Percentiles rank a stretch among this genome's conserved stretches.
Evolutionary conservation across 108 stramenopile genomes (phyloP).

Genomic region (Discostella stelligeroides): DNA sequence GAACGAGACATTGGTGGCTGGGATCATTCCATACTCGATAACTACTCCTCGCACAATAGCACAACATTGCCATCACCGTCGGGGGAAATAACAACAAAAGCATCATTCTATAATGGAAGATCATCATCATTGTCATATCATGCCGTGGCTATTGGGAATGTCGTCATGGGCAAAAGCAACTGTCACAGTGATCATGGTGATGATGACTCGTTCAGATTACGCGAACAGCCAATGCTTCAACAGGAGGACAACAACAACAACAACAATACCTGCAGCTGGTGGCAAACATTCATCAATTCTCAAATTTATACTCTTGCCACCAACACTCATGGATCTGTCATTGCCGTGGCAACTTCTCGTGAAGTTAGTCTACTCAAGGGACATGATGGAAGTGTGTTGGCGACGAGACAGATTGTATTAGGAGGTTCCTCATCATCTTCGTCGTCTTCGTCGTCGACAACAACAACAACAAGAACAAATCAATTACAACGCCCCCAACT

Average conservation of each 20-base stretch:
- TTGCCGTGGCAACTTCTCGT: constrained; percentile 60
- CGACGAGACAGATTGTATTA: constrained; percentile 64
- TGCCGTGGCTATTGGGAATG: neutral
- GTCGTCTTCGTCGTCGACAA: neutral
- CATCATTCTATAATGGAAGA: neutral
- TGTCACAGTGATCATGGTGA: no score
- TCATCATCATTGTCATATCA: neutral
- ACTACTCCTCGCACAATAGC: neutral
- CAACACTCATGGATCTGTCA: constrained; percentile 57
- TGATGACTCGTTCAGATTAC: no score
- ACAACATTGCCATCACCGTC: no score
- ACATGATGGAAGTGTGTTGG: constrained; percentile 62
- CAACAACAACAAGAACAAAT: no score
- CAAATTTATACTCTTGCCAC: constrained; percentile 52
- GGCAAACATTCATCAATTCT: constrained; percentile 45
- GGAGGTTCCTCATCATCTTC: no score
- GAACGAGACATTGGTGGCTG: neutral
- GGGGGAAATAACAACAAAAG: neutral
- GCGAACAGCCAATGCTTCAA: no score
- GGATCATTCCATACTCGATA: neutral
- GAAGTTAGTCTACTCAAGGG: constrained; percentile 68
- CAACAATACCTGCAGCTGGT: neutral
- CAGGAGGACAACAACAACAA: no score
- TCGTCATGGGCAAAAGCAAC: neutral
- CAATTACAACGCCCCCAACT: neutral